A percentile compares a stretch with the other conserved stretches of the same genome.
Evolutionary conservation across 495 filamentous ascomycete genomes (phyloP).

Genomic region (Xylaria cubensis): DNA sequence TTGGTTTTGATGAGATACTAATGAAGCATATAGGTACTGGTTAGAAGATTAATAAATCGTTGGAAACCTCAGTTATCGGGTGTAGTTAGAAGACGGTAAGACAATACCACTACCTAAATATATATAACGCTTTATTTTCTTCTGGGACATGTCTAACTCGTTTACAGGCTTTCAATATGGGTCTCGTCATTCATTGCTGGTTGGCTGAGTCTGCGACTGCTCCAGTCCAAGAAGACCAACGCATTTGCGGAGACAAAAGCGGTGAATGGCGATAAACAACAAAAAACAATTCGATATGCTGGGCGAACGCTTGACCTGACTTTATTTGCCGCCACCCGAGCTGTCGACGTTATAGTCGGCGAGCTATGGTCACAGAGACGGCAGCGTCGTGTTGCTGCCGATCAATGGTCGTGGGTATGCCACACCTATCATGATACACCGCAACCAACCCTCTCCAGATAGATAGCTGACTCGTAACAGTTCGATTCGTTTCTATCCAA

Average conservation of each 20-base stretch:
- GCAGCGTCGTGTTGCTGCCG: slow-evolving; percentile 41
- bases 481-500: slow-evolving; percentile 58
- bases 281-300: slow-evolving; percentile 55
- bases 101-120: not conserved
- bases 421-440: not conserved
- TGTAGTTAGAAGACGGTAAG: slow-evolving; percentile 37
- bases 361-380: slow-evolving; percentile 66
- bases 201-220: slow-evolving; percentile 56
- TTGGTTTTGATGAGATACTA: not conserved
- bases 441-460: slow-evolving; percentile 7
- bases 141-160: slow-evolving; percentile 7
- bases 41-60: slow-evolving; percentile 17
- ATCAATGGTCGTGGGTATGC: slow-evolving; percentile 56
- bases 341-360: slow-evolving; percentile 73
- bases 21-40: slow-evolving; percentile 14
- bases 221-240: slow-evolving; percentile 54
- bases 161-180: slow-evolving; percentile 51
- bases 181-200: slow-evolving; percentile 57
- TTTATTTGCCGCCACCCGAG: slow-evolving; percentile 77
- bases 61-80: slow-evolving; percentile 29
- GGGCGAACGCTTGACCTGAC: slow-evolving; percentile 89
- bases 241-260: slow-evolving; percentile 46
- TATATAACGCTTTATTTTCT: not conserved
- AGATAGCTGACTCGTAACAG: slow-evolving; percentile 32
- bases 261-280: slow-evolving; percentile 33